Conservation (phyloP, 2,329 filamentous ascomycete species). For the Cercospora beticola region DNA sequence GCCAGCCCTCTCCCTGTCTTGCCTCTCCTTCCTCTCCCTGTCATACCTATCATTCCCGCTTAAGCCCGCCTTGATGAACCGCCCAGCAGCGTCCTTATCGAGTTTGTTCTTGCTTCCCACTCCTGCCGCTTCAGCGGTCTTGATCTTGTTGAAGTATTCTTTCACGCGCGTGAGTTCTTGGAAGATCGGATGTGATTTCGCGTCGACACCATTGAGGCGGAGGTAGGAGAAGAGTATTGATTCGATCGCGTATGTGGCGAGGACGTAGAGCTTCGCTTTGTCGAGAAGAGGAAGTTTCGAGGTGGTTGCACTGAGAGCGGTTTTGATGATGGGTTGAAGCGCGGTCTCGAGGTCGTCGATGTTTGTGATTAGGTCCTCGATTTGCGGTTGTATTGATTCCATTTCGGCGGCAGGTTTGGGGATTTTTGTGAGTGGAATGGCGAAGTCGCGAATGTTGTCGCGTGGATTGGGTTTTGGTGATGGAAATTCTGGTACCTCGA, state of each 20-base stretch:
- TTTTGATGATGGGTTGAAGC: constrained; percentile 70
- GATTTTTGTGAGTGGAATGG: constrained; percentile 2
- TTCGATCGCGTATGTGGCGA: constrained; percentile 84
- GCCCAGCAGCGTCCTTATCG: constrained; percentile 73
- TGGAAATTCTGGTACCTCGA: constrained; percentile 13
- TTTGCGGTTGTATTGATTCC: constrained; percentile 62
- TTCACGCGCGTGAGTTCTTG: constrained; percentile 81
- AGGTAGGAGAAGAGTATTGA: constrained; percentile 84
- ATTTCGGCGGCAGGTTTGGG: constrained; percentile 37
- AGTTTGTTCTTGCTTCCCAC: constrained; percentile 54
- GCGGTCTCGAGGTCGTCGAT: constrained; percentile 75
- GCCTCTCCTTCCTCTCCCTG: constrained; percentile 40
- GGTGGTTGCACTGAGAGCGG: constrained; percentile 64
- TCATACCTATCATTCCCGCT: constrained; percentile 52
- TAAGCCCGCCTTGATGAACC: constrained; percentile 80
- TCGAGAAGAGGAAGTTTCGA: constrained; percentile 87
- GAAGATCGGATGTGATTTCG: constrained; percentile 82
- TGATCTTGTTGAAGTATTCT: constrained; percentile 92
- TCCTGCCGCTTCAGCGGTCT: constrained; percentile 59
- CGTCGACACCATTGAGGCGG: constrained; percentile 73
- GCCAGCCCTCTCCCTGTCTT: constrained; percentile 39
- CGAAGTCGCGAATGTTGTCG: constrained; percentile 4
- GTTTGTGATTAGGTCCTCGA: constrained; percentile 68
- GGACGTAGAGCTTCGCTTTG: constrained; percentile 89
- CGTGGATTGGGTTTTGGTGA: neutral